Evolutionary conservation across 345 rosid species (phyloP).

Genomic region (Clarkia xantiana): DNA sequence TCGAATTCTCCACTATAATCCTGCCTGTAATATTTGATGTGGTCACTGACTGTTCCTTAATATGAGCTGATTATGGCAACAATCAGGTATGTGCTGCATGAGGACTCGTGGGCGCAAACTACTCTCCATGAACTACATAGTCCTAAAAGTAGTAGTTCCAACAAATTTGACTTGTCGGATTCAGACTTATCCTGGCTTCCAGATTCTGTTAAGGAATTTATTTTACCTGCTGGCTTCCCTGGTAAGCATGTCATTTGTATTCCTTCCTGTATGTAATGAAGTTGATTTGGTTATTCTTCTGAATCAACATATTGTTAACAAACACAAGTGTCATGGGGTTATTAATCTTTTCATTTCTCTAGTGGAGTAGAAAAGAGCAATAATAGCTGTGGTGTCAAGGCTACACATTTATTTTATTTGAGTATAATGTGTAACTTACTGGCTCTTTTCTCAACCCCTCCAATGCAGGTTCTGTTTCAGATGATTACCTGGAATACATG

Average conservation of each 20-base stretch:
- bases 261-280: background rate
- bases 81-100: slow-evolving; percentile 49
- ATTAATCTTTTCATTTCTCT: too few species aligned
- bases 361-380: too few species aligned
- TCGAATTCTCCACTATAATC: too few species aligned
- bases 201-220: slow-evolving; percentile 38
- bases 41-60: background rate
- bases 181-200: slow-evolving; percentile 48
- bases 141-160: slow-evolving; percentile 9
- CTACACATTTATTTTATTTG: slow-evolving; percentile 2
- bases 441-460: slow-evolving; percentile 3
- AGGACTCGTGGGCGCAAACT: slow-evolving; percentile 34
- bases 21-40: background rate
- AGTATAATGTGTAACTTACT: too few species aligned
- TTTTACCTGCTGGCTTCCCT: slow-evolving; percentile 80
- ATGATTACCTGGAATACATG: slow-evolving; percentile 90
- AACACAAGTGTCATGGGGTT: background rate
- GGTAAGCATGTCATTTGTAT: slow-evolving; percentile 25
- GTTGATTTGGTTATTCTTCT: too few species aligned
- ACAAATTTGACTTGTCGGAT: slow-evolving; percentile 18
- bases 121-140: slow-evolving; percentile 19
- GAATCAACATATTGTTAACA: background rate
- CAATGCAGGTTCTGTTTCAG: slow-evolving; percentile 74
- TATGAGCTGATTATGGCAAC: background rate
- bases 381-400: too few species aligned